Evolutionary conservation across 352 stramenopile species (phyloP).

Genomic region (Globisporangium okanoganense): DNA sequence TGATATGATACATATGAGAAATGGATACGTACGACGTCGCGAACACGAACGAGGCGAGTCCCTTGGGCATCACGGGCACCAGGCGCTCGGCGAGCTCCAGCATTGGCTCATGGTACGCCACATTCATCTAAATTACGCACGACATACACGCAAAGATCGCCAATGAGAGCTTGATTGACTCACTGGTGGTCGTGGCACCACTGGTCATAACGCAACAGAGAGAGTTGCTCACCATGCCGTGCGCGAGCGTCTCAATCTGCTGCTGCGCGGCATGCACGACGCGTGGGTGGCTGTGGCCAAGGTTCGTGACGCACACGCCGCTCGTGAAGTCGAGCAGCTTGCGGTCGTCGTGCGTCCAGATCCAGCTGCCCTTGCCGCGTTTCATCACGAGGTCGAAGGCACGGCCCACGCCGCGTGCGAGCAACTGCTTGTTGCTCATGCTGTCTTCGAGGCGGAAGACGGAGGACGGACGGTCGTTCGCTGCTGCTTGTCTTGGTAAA

Average conservation of each 20-base stretch:
- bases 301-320: constrained; percentile 90
- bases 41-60: constrained; percentile 88
- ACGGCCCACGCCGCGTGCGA: constrained; percentile 70
- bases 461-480: neutral
- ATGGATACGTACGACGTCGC: constrained; percentile 46
- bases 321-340: constrained; percentile 93
- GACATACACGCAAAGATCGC: neutral
- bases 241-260: constrained; percentile 85
- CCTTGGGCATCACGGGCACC: constrained; percentile 64
- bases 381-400: constrained; percentile 83
- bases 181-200: constrained; percentile 14
- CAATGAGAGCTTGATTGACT: neutral
- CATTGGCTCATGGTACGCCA: constrained; percentile 91
- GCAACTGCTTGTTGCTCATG: constrained; percentile 40
- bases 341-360: constrained; percentile 82
- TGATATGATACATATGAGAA: neutral
- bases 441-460: too few species aligned
- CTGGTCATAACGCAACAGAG: too few species aligned
- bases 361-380: constrained; percentile 78
- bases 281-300: constrained; percentile 90
- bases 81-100: constrained; percentile 85
- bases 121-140: constrained; percentile 91
- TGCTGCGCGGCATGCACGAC: constrained; percentile 89
- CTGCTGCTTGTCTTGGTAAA: neutral
- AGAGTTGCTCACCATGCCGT: constrained; percentile 28